Conservation (phyloP, 306 rosid species). For the Neltuma alba region DNA sequence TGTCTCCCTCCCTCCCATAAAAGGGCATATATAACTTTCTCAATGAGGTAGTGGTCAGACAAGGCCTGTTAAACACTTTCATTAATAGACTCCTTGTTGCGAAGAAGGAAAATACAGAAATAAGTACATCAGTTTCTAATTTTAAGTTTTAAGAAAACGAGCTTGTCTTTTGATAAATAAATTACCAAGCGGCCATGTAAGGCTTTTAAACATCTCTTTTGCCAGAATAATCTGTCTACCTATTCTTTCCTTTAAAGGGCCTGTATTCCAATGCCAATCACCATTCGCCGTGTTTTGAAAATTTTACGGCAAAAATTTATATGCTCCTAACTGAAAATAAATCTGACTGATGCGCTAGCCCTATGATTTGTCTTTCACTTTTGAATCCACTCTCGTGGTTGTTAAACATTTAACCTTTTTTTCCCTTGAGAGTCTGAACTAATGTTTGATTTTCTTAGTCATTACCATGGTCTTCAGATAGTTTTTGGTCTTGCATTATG, state of each 20-base stretch:
- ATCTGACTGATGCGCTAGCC: conserved; percentile 1
- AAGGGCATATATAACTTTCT: neutral
- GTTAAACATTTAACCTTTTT: conserved; percentile 8
- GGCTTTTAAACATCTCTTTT: neutral
- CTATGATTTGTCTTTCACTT: neutral
- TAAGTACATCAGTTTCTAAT: neutral
- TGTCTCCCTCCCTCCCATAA: neutral
- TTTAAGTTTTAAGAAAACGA: neutral
- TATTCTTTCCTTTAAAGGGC: neutral
- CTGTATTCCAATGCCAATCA: neutral
- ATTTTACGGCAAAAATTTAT: neutral
- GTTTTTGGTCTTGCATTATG: conserved; percentile 30
- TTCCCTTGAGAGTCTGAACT: conserved; percentile 20
- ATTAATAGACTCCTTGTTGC: too few species aligned
- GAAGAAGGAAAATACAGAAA: neutral
- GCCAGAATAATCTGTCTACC: neutral
- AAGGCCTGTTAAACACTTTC: neutral
- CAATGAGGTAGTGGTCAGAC: neutral
- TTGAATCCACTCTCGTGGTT: neutral
- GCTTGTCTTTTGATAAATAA: neutral
- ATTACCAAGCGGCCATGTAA: neutral
- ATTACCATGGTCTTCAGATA: conserved; percentile 9
- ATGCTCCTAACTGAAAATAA: conserved; percentile 7
- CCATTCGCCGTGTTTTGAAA: neutral
- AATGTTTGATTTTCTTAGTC: conserved; percentile 29